phyloP scores from a whole-genome alignment of 169 alveolate genomes.

The Perkinsus olseni region DNA sequence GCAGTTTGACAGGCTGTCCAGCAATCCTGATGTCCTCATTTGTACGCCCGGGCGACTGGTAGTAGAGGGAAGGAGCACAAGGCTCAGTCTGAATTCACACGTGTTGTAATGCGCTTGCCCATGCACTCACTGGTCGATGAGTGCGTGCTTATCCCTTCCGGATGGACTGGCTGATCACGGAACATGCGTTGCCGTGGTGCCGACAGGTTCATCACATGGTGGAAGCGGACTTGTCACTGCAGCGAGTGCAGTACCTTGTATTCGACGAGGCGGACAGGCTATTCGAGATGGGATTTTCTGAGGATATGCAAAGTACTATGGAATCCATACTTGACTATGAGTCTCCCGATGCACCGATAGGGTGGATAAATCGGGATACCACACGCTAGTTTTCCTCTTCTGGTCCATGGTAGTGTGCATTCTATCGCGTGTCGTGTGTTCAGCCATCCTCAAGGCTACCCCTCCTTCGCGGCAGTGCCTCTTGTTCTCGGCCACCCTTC shows the following conservation, averaged over 20 bases:
- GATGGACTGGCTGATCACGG: too few relatives aligned
- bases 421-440: too few relatives aligned
- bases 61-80: not conserved
- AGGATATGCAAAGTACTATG: conserved; percentile 55
- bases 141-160: too few relatives aligned
- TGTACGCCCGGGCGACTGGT: conserved; percentile 74
- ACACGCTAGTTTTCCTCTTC: too few relatives aligned
- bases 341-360: too few relatives aligned
- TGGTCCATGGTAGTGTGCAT: too few relatives aligned
- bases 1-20: conserved; percentile 80
- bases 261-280: conserved; percentile 87
- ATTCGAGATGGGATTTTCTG: conserved; percentile 83
- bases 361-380: too few relatives aligned
- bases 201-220: conserved; percentile 63
- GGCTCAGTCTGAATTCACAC: too few relatives aligned
- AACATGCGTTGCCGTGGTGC: too few relatives aligned
- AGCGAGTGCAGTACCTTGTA: conserved; percentile 65
- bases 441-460: conserved; percentile 53
- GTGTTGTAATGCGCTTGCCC: too few relatives aligned
- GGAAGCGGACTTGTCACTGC: conserved; percentile 66
- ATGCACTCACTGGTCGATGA: too few relatives aligned
- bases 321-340: not conserved
- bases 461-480: conserved; percentile 65
- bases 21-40: conserved; percentile 75
- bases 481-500: conserved; percentile 85